A percentile compares a stretch with the other conserved stretches of the same genome.
Evolutionary conservation across 306 rosid genomes (phyloP).

Genomic region (Carpinus viminea): DNA sequence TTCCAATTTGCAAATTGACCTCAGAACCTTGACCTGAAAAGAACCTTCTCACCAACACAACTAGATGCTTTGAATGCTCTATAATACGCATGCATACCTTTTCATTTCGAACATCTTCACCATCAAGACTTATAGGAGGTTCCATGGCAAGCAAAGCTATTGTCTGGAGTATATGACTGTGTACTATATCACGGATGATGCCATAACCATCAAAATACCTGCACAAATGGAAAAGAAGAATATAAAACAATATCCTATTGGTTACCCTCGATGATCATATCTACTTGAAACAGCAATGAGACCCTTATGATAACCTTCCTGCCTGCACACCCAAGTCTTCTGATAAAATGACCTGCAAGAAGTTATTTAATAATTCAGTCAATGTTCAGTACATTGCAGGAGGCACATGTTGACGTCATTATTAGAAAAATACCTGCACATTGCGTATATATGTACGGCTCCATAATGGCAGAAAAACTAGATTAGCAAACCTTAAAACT

Average conservation of each 20-base stretch:
- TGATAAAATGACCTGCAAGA: constrained; percentile 70
- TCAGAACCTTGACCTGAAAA: constrained; percentile 85
- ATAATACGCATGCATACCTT: constrained; percentile 54
- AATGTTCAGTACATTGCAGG: constrained; percentile 1
- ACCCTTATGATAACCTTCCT: constrained; percentile 61
- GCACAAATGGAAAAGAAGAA: constrained; percentile 24
- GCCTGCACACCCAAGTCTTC: constrained; percentile 69
- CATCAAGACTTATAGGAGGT: constrained; percentile 85
- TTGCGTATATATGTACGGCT: constrained; percentile 71
- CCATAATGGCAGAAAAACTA: constrained; percentile 94
- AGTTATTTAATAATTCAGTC: constrained; percentile 19
- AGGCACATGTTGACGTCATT: constrained; percentile 7
- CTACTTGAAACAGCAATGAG: constrained; percentile 23
- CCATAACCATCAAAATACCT: constrained; percentile 89
- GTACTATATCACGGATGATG: constrained; percentile 81
- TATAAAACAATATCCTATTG: constrained; percentile 15
- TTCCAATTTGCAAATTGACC: constrained; percentile 77
- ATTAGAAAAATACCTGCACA: constrained; percentile 59
- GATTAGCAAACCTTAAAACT: constrained; percentile 89
- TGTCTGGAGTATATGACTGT: constrained; percentile 88
- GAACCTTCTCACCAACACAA: constrained; percentile 32
- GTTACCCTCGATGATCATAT: constrained; percentile 2
- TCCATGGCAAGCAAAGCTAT: constrained; percentile 96
- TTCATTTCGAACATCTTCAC: constrained; percentile 92
- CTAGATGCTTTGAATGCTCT: constrained; percentile 15